phyloP scores from a whole-genome alignment of 331 rosid genomes.

The Cydonia oblonga region DNA sequence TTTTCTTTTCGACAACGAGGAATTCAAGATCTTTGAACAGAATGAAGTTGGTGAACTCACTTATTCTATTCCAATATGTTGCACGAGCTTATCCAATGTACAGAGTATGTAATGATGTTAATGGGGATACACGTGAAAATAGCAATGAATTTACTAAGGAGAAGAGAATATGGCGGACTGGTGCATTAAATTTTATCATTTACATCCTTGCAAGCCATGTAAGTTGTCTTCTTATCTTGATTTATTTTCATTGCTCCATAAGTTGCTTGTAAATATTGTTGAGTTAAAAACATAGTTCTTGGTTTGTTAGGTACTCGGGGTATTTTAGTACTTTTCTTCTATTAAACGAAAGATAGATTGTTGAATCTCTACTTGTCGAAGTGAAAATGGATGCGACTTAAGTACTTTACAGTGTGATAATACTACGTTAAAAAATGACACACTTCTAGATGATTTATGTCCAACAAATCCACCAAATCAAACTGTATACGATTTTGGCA shows the following conservation, averaged over 20 bases:
- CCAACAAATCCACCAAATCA: background rate
- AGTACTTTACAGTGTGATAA: background rate
- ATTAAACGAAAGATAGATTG: background rate
- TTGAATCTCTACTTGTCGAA: background rate
- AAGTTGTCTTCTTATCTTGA: background rate
- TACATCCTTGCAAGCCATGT: background rate
- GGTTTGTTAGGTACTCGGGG: background rate
- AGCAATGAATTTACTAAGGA: too few relatives aligned
- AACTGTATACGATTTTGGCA: background rate
- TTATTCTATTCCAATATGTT: background rate
- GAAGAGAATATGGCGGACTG: background rate
- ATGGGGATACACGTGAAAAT: fast-evolving
- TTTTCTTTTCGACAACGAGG: background rate
- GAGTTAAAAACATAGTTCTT: background rate
- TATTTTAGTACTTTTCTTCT: background rate
- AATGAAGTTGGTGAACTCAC: background rate
- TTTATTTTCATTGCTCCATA: background rate
- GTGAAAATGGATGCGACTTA: background rate
- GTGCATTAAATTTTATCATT: background rate
- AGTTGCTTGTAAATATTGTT: too few relatives aligned
- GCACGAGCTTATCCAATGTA: background rate
- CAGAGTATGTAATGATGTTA: fast-evolving
- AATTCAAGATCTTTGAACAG: background rate
- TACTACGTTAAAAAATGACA: background rate
- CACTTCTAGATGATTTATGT: background rate